Evolutionary conservation across 2,329 filamentous ascomycete species (phyloP), one percentile per base, ranked within the genome.

Genomic region (Paecilomyces sp.): DNA sequence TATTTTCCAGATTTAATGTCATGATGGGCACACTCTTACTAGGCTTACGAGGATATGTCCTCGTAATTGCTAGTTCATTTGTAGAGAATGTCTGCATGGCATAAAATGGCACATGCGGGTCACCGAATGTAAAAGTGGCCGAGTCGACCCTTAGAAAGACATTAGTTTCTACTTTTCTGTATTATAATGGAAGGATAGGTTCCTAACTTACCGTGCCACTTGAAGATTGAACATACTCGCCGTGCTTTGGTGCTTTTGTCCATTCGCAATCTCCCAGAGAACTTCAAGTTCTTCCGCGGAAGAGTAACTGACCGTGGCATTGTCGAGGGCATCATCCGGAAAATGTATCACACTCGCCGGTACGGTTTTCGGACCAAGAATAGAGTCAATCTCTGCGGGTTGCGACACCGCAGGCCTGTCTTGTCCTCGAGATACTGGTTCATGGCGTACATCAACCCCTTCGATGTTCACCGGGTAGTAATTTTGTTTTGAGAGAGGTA

Each of bases 191-290:
- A 24, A 9, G 22, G 63, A 67, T 18, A 18, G n/a, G n/a, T 7
- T 18, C 64, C 69, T 30, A 15, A 53, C 51, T 53, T 24, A 80
- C 78, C 74, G 74, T 64, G 71, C 67, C 64, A 80, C 69, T 33
- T 72, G 73, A 28, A 80, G 63, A 57, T 76, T 74, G 60, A 78
- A 77, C 7, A 64, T 69, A 7, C 66, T 72, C 18, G 70, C 65
- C 2, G 70, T 58, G 30, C 67, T 64, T 57, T 70, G 66, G 3
- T 70, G 67, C 30, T 72, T 65, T 61, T 77, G 77, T 1, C 78
- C 78, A 67, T 80, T 80, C 50, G 78, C 73, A 47, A 73, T 72
- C 51, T 79, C 76, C 78, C 78, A 80, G 30, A 80, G 62, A 34
- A 68, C 69, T 53, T 69, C 68, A 9, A 80, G 67, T 47, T 79